Conservation (phyloP, 495 filamentous ascomycete species). For the Venustampulla echinocandica region DNA sequence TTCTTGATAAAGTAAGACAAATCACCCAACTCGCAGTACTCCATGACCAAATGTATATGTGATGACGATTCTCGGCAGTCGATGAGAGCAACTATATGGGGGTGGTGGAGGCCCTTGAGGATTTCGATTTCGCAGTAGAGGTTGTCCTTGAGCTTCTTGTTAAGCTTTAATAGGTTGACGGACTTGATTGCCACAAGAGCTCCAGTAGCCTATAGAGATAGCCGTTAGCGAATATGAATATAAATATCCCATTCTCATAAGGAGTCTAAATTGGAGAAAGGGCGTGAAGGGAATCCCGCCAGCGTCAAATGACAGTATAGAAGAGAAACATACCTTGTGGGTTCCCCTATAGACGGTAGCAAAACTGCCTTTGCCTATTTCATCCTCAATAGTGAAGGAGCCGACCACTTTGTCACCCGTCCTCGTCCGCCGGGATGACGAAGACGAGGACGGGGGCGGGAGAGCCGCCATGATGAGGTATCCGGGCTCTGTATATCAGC, state of each 20-base stretch:
- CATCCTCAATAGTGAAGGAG: slow-evolving; percentile 63
- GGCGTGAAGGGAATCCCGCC: too few relatives aligned
- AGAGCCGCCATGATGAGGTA: slow-evolving; percentile 30
- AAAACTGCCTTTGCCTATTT: slow-evolving; percentile 95
- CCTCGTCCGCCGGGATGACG: slow-evolving; percentile 35
- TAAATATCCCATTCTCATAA: too few relatives aligned
- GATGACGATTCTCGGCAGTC: slow-evolving; percentile 78
- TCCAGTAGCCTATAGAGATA: slow-evolving; percentile 40
- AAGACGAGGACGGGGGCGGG: slow-evolving; percentile 27
- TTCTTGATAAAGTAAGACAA: slow-evolving; percentile 92
- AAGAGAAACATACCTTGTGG: slow-evolving; percentile 69
- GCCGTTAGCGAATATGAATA: slow-evolving; percentile 34
- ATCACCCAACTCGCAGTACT: slow-evolving; percentile 93
- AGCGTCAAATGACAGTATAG: too few relatives aligned
- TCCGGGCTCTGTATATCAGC: background rate
- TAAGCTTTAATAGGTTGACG: slow-evolving; percentile 79
- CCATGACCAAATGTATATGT: slow-evolving; percentile 96
- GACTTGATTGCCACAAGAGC: slow-evolving; percentile 89
- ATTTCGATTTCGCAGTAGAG: slow-evolving; percentile 92
- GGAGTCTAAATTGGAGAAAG: too few relatives aligned
- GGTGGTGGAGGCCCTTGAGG: slow-evolving; percentile 82
- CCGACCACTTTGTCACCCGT: slow-evolving; percentile 60
- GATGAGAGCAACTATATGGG: slow-evolving; percentile 92
- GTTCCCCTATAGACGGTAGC: slow-evolving; percentile 83
- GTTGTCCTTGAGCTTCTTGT: slow-evolving; percentile 93